Evolutionary conservation across 2,329 filamentous ascomycete genomes (phyloP).

Genomic region (Chrysoporthe deuterocubensis): DNA sequence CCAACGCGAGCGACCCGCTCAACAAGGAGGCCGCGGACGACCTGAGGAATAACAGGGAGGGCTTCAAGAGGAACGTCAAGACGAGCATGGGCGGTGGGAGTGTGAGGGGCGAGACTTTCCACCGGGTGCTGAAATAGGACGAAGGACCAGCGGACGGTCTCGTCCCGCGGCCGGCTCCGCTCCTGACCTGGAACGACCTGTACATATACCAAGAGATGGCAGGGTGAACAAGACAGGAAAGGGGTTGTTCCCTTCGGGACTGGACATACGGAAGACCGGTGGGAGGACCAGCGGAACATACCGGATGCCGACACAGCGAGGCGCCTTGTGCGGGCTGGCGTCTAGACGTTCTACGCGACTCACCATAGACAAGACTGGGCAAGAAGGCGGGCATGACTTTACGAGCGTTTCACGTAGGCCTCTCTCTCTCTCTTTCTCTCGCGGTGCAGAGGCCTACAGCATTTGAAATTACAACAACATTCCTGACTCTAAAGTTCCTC

Average conservation of each 20-base stretch:
- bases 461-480: not conserved
- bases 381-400: constrained; percentile 11
- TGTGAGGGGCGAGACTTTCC: constrained; percentile 75
- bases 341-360: constrained; percentile 7
- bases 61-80: constrained; percentile 89
- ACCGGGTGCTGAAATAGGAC: constrained; percentile 72
- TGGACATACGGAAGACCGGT: constrained; percentile 10
- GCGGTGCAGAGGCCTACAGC: not conserved
- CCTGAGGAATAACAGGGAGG: constrained; percentile 80
- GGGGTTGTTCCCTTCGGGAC: not conserved
- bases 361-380: constrained; percentile 15
- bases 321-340: constrained; percentile 14
- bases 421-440: not conserved
- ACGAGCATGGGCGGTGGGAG: constrained; percentile 79
- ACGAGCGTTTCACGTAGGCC: constrained; percentile 5
- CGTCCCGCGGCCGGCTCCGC: not conserved
- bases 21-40: constrained; percentile 98
- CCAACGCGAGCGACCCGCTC: constrained; percentile 94
- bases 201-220: constrained; percentile 7
- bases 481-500: not conserved
- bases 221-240: not conserved
- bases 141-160: not conserved
- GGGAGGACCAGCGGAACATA: not conserved
- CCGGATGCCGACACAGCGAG: constrained; percentile 17
- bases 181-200: not conserved